Percentiles rank a stretch among this genome's conserved stretches.
phyloP scores from a whole-genome alignment of 2,329 filamentous ascomycete genomes.

The Ceratocystis ficicola region DNA sequence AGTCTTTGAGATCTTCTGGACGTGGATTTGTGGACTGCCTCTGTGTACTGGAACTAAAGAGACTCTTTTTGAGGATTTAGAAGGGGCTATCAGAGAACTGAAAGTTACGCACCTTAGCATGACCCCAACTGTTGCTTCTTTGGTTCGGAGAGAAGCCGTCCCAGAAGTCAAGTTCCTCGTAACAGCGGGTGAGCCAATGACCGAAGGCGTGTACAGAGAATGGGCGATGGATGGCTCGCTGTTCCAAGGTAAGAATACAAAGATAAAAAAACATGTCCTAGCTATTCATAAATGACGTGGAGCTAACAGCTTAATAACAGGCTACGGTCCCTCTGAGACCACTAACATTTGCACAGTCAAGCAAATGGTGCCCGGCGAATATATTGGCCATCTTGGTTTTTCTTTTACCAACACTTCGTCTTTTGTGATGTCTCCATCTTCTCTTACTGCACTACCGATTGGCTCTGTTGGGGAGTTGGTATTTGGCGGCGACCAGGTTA shows the following conservation, averaged over 20 bases:
- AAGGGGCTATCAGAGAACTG: conserved; percentile 50
- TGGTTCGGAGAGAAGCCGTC: conserved; percentile 57
- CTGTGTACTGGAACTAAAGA: conserved; percentile 67
- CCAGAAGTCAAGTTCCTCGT: conserved; percentile 64
- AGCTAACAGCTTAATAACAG: conserved; percentile 24
- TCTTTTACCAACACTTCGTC: conserved; percentile 65
- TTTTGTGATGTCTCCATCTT: conserved; percentile 44
- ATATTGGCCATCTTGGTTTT: conserved; percentile 63
- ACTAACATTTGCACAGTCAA: conserved; percentile 79
- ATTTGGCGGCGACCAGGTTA: conserved; percentile 75
- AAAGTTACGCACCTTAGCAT: conserved; percentile 68
- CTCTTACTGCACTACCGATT: conserved; percentile 45
- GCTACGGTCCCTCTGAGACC: conserved; percentile 74
- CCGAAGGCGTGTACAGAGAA: conserved; percentile 51
- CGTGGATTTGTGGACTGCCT: conserved; percentile 67
- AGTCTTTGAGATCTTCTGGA: conserved; percentile 81
- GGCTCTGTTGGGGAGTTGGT: conserved; percentile 73
- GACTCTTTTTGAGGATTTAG: conserved; percentile 59
- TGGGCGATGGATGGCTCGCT: conserved; percentile 52
- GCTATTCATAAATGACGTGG: too few species aligned
- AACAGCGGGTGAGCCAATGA: conserved; percentile 71
- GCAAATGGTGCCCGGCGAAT: conserved; percentile 44
- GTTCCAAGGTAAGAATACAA: conserved; percentile 47
- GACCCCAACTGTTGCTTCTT: conserved; percentile 70
- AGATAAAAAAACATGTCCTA: too few species aligned